Evolutionary conservation across 2,329 filamentous ascomycete genomes (phyloP).

Genomic region (Aaosphaeria arxii): DNA sequence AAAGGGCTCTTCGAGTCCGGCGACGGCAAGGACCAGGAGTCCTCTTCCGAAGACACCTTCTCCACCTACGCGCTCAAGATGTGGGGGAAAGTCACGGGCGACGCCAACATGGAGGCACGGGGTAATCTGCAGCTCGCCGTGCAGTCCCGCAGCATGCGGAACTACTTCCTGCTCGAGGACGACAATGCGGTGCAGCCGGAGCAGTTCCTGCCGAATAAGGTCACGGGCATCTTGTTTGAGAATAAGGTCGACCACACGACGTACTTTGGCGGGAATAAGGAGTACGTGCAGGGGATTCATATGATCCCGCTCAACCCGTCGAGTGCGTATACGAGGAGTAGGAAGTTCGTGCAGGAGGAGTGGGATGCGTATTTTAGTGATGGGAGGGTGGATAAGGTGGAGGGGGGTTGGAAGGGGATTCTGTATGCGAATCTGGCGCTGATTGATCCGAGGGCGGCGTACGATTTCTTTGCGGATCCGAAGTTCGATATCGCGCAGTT

Average conservation of each 20-base stretch:
- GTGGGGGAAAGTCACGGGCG: slow-evolving; percentile 78
- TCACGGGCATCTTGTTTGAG: slow-evolving; percentile 74
- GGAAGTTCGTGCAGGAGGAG: slow-evolving; percentile 70
- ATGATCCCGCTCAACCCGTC: slow-evolving; percentile 77
- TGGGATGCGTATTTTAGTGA: slow-evolving; percentile 68
- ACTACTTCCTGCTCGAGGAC: slow-evolving; percentile 79
- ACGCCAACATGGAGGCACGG: slow-evolving; percentile 76
- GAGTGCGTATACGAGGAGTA: slow-evolving; percentile 67
- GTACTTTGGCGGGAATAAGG: slow-evolving; percentile 69
- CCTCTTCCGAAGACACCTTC: slow-evolving; percentile 89
- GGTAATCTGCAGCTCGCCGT: slow-evolving; percentile 81
- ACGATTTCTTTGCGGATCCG: slow-evolving; percentile 67
- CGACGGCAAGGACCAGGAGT: slow-evolving; percentile 86
- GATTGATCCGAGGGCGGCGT: slow-evolving; percentile 67
- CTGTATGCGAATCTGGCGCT: slow-evolving; percentile 81
- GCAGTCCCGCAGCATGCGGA: slow-evolving; percentile 67
- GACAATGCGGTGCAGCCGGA: slow-evolving; percentile 72
- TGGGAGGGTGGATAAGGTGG: slow-evolving; percentile 62
- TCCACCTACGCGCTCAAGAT: slow-evolving; percentile 87
- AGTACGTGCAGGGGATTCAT: slow-evolving; percentile 75
- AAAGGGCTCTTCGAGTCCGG: slow-evolving; percentile 71
- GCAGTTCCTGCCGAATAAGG: slow-evolving; percentile 79
- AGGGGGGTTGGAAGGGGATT: slow-evolving; percentile 82
- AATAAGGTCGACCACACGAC: slow-evolving; percentile 93
- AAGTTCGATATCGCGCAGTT: slow-evolving; percentile 67